phyloP scores from a whole-genome alignment of 2,329 filamentous ascomycete genomes.

The Alternaria solani region DNA sequence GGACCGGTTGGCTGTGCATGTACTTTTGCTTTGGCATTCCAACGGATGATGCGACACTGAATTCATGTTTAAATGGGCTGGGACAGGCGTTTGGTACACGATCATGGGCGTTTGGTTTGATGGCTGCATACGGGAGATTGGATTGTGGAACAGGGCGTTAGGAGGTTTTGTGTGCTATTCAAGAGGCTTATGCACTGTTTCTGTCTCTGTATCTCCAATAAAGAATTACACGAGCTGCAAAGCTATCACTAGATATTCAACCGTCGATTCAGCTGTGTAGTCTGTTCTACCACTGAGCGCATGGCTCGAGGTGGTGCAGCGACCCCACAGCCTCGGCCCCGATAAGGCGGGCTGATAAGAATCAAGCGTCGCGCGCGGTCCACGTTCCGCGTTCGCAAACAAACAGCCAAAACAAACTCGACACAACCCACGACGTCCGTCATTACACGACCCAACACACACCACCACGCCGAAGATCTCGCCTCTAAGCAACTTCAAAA shows the following conservation, averaged over 20 bases:
- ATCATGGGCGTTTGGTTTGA: conserved; percentile 1
- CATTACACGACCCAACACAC: background rate
- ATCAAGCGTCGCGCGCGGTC: conserved; percentile 21
- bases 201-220: background rate
- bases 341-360: conserved; percentile 17
- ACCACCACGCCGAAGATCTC: background rate
- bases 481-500: too few species aligned
- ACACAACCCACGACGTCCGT: background rate
- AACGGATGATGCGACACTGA: background rate
- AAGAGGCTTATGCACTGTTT: background rate
- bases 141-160: background rate
- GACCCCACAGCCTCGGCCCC: conserved; percentile 23
- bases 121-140: background rate
- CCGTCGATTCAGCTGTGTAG: background rate
- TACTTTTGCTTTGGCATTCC: background rate
- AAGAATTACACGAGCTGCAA: background rate
- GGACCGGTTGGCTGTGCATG: background rate
- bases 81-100: conserved; percentile 3
- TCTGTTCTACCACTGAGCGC: background rate
- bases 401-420: conserved; percentile 14
- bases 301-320: background rate
- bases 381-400: conserved; percentile 29
- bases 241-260: background rate
- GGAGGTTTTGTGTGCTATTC: background rate
- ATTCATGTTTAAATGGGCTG: conserved; percentile 1